These are phyloP conservation scores for Xylaria castorea DNA, from an alignment of 495 filamentous ascomycete genomes.

Conservation along the genomic window DNA sequence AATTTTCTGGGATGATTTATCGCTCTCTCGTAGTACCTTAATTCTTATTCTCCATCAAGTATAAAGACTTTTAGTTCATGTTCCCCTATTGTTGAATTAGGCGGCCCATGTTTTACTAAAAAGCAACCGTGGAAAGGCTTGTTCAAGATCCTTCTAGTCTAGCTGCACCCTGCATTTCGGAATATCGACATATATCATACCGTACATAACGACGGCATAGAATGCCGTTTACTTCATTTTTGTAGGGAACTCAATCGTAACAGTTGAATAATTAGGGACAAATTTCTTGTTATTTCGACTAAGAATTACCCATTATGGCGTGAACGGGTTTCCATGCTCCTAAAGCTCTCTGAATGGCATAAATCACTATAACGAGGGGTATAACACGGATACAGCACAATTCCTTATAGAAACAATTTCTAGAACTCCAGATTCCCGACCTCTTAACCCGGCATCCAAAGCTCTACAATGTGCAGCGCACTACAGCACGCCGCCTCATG, in stretches of 20 bases:
- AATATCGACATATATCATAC: not conserved
- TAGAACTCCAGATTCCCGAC: too few relatives aligned
- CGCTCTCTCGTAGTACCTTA: not conserved
- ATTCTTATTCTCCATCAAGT: not conserved
- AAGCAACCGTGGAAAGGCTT: not conserved
- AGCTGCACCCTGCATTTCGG: not conserved
- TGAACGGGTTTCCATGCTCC: too few relatives aligned
- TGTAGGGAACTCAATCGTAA: not conserved
- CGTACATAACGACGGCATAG: not conserved
- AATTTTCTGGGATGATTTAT: not conserved
- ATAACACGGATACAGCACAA: not conserved
- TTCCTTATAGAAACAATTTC: not conserved
- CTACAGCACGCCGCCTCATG: constrained; percentile 40
- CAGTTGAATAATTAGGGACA: not conserved
- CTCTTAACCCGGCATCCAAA: constrained; percentile 8
- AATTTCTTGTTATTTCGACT: not conserved
- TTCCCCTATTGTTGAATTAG: not conserved
- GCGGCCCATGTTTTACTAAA: not conserved
- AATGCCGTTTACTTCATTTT: not conserved
- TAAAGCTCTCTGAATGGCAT: not conserved
- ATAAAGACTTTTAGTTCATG: not conserved
- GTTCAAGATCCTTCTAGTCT: not conserved
- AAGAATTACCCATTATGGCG: too few relatives aligned
- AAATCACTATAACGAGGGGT: not conserved
- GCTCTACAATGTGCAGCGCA: constrained; percentile 37